Evolutionary conservation across 257 asterid species (phyloP).

Genomic region (Solanum paucissectum): DNA sequence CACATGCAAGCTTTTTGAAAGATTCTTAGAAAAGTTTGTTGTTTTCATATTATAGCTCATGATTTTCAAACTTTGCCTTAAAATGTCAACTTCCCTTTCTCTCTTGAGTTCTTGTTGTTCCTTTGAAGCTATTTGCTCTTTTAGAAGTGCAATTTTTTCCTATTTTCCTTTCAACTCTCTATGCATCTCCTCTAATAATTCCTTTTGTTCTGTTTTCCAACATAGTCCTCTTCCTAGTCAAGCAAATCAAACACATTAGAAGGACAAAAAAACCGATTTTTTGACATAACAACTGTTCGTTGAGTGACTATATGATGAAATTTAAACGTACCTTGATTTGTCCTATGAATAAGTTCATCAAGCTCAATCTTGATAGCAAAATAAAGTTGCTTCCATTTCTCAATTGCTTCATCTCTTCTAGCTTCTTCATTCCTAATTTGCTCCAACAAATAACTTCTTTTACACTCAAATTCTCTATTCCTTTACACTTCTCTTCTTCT

Average conservation of each 20-base stretch:
- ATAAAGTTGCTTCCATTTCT: slow-evolving; percentile 83
- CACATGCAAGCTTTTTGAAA: background rate
- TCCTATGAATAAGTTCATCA: slow-evolving; percentile 65
- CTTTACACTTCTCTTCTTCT: slow-evolving; percentile 1
- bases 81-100: slow-evolving; percentile 64
- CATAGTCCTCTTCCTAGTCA: slow-evolving; percentile 35
- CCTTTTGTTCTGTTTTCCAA: slow-evolving; percentile 41
- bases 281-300: background rate
- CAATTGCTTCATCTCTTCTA: slow-evolving; percentile 49
- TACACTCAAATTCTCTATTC: background rate
- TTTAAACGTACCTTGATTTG: slow-evolving; percentile 30
- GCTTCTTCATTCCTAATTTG: slow-evolving; percentile 18
- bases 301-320: background rate
- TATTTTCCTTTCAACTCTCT: slow-evolving; percentile 41
- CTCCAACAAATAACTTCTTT: slow-evolving; percentile 3
- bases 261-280: background rate
- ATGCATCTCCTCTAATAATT: slow-evolving; percentile 27
- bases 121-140: slow-evolving; percentile 39
- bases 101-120: slow-evolving; percentile 44
- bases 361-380: slow-evolving; percentile 43
- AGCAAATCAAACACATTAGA: background rate
- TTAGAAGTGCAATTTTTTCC: slow-evolving; percentile 39
- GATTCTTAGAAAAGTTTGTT: background rate
- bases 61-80: slow-evolving; percentile 67
- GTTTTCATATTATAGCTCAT: slow-evolving; percentile 48